phyloP scores from a whole-genome alignment of 2,329 filamentous ascomycete species.

The Pseudonectria buxi region DNA sequence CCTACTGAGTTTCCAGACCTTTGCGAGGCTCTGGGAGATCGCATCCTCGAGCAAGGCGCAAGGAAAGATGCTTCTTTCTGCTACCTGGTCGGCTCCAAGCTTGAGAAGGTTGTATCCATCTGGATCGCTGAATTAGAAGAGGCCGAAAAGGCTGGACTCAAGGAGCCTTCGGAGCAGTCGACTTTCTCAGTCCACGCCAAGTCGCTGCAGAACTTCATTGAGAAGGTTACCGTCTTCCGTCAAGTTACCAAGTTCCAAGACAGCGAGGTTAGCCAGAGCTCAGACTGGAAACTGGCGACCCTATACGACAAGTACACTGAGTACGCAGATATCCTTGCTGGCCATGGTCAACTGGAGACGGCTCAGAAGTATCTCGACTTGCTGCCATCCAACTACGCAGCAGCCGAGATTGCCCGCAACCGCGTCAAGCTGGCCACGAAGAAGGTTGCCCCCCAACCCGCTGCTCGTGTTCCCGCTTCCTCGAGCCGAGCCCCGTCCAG shows the following conservation, averaged over 20 bases:
- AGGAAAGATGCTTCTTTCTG: slow-evolving; percentile 94
- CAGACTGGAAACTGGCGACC: slow-evolving; percentile 80
- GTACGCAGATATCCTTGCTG: slow-evolving; percentile 90
- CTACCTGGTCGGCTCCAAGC: slow-evolving; percentile 88
- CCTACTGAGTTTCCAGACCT: slow-evolving; percentile 88
- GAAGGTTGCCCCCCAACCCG: slow-evolving; percentile 27
- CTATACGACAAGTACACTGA: slow-evolving; percentile 95
- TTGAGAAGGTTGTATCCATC: slow-evolving; percentile 93
- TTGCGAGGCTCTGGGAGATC: slow-evolving; percentile 89
- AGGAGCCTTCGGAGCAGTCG: slow-evolving; percentile 64
- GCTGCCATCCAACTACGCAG: slow-evolving; percentile 74
- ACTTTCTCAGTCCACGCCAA: slow-evolving; percentile 88
- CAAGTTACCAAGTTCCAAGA: slow-evolving; percentile 90
- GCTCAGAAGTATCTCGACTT: slow-evolving; percentile 90
- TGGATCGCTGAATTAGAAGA: slow-evolving; percentile 90
- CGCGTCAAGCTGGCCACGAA: slow-evolving; percentile 79
- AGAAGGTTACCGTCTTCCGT: slow-evolving; percentile 96
- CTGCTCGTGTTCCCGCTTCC: slow-evolving; percentile 20
- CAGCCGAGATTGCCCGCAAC: slow-evolving; percentile 79
- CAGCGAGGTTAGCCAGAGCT: slow-evolving; percentile 59
- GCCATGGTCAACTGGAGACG: slow-evolving; percentile 77
- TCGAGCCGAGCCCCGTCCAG: slow-evolving; percentile 32
- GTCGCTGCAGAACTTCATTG: slow-evolving; percentile 86
- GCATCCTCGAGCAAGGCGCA: slow-evolving; percentile 69
- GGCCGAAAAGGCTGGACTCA: slow-evolving; percentile 66